Base-by-base conservation (phyloP, 768 basidiomycete genomes). In the Fibroporia radiculosa region DNA sequence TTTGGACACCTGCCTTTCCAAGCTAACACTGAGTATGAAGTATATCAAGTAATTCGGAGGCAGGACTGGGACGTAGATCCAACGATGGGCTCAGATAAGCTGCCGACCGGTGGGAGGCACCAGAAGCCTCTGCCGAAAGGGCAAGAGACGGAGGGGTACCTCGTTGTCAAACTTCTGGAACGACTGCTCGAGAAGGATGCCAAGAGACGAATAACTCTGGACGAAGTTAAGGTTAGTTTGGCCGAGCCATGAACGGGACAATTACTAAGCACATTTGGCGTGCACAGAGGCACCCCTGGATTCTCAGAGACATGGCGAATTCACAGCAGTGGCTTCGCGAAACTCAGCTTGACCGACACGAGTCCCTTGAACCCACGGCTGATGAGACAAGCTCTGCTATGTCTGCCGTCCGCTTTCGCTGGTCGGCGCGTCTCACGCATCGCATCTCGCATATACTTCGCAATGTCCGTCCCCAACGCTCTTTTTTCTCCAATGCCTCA, bases 1-100 rank as follows among this genome's bases (percentile, higher is more conserved):
- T 97, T 95, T 52, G 96, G 92, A 8, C 70, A 68, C 45, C 78
- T 84, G 1, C 95, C 95, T 1, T 98, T 93, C 63, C 66, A 69
- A 24, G 74, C 74, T 1, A 55, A 53, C 23, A 75, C 70, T 34
- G 88, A 93, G 63, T 96, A 78, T 61, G 74, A 73, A 44, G 65
- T 96, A 41, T 95, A 93, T 64, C 67, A 77, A 43, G 72, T 82
- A 36, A 93, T 96, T 24, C 83, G 86, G 49, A 79, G 78, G 37
- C 71, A 74, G 23, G 82, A 89, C 53, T 92, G 89, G 75, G 62
- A 68, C 8, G 74, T 85, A 1, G 77, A 78, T 0, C 69, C 69
- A 3, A 66, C 58, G 7, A 91, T 93, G 80, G 91, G 92, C 12
- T 65, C 69, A 35, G 91, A 96, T 57, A 50, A 54, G 27, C 64